Percentiles rank a stretch among this genome's conserved stretches.
These are phyloP conservation scores for Chernovozyma aurita DNA, from an alignment of 1,139 yeast species.

Conservation along the genomic window DNA sequence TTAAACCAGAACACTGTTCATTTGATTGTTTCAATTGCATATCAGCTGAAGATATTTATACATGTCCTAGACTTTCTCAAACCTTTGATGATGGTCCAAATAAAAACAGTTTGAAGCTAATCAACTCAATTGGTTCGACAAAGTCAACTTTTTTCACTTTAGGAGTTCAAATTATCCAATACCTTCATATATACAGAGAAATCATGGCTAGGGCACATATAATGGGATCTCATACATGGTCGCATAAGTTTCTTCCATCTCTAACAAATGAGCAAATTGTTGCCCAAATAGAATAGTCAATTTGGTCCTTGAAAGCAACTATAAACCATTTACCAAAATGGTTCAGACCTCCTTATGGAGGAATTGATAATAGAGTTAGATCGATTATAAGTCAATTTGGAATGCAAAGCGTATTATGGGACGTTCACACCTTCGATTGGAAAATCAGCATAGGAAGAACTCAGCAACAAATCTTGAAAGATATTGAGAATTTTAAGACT, in stretches of 20 bases:
- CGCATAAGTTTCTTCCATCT: slow-evolving; percentile 78
- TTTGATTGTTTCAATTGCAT: slow-evolving; percentile 85
- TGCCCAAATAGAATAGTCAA: slow-evolving; percentile 91
- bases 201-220: slow-evolving; percentile 65
- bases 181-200: slow-evolving; percentile 66
- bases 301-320: slow-evolving; percentile 98
- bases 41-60: slow-evolving; percentile 68
- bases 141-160: slow-evolving; percentile 79
- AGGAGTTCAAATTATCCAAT: slow-evolving; percentile 73
- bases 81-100: slow-evolving; percentile 97
- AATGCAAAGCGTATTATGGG: slow-evolving; percentile 87
- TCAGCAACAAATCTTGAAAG: slow-evolving; percentile 48
- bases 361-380: slow-evolving; percentile 81
- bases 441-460: slow-evolving; percentile 49
- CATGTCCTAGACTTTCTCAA: slow-evolving; percentile 74
- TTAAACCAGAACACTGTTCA: slow-evolving; percentile 51
- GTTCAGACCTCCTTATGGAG: slow-evolving; percentile 97
- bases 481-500: slow-evolving; percentile 49
- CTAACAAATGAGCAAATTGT: slow-evolving; percentile 73
- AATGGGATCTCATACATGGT: slow-evolving; percentile 90
- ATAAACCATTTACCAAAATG: slow-evolving; percentile 85
- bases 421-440: slow-evolving; percentile 91
- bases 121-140: slow-evolving; percentile 44
- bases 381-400: slow-evolving; percentile 81
- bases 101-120: slow-evolving; percentile 56